Base-by-base conservation (phyloP, 148 eudicot genomes). In the Persicaria tinctoria region DNA sequence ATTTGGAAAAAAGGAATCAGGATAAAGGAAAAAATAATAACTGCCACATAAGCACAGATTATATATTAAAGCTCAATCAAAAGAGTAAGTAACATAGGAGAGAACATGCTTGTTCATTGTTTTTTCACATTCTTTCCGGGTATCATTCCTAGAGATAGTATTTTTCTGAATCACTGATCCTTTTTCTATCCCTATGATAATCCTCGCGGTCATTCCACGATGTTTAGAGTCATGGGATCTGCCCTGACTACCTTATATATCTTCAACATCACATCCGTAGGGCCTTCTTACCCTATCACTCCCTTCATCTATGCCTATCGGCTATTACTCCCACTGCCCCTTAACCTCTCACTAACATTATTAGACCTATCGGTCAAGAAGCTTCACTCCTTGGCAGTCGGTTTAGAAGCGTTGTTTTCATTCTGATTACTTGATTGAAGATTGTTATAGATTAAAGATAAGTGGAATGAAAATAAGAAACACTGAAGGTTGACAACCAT, bases 161-260 rank as follows among this genome's bases (percentile, higher is more conserved):
- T 47, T 77, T 86, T 55, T 78, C 84, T 51, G 66, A 64, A 64
- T 80, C 86, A 77, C 70, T 41, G 71, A 71, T 85, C 83, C 80
- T 84, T n/a, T 49, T 46, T 81, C 81, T 84, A 66, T 83, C 88
- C 72, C 70, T 82, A 74, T 74, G 73, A 74, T 69, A 64, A 23
- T 87, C 88, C 23, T 80, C 66, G 46, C 78, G 89, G 70, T 82
- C 87, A 76, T 81, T 72, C 82, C 88, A 68, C 78, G 82, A 70
- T 60, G 84, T 76, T 82, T 86, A 70, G 78, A 76, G 68, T 81
- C 85, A 72, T 73, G 59, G 72, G 60, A 62, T 73, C 80, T 79
- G 73, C 80, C 85, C 50, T 82, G 82, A 23, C 23, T 78, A 78
- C 79, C 81, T 74, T 79, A 75, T 44, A 75, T 80, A 83, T 81